Evolutionary conservation across 148 eudicot species (phyloP), one percentile per base, ranked within the genome.

Genomic region (Fagopyrum esculentum): DNA sequence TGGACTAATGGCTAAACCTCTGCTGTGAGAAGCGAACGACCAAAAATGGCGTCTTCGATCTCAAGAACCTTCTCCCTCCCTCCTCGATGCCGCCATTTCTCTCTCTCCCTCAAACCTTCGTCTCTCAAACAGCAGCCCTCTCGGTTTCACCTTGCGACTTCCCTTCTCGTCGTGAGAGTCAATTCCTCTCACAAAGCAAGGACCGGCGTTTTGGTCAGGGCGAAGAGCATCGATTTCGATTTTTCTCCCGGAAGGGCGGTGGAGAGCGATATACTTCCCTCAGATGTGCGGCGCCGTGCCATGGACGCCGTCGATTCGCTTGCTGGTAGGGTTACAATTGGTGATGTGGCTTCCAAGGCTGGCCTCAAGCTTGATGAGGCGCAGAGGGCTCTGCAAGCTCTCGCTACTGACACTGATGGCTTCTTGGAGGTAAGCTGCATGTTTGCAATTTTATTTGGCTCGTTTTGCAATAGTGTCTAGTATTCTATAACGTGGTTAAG

Each of bases 311-410:
- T 92, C 50, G 98, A 92, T 79, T 82, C 83, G 10, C 78, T 71
- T 56, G 93, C 89, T 26, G 81, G 98, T 61, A 81, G 98, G 74
- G 97, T 94, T 4, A 91, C 97, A 5, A 79, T 91, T 71, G 97
- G 97, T 44, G 98, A 94, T 59, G 97, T 94, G 26, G 83, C 98
- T 54, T 85, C 90, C 73, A 90, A 82, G 74, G 92, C 93, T 9
- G 98, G 97, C 12, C 78, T 94, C 35, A 89, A 86, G 40, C 55
- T 94, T 80, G 80, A 81, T 59, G 85, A 83, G 74, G 96, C 98
- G 81, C 97, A 94, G 70, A 88, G 80, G 72, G 93, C 98, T 49
- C 84, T 94, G 45, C 98, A 94, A 80, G 98, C 98, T 4, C 85
- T 94, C 70, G 97, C 98, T 84, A 85, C 98, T 78, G 98, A 94